Evolutionary conservation across 2,329 filamentous ascomycete genomes (phyloP), one percentile per base, ranked within the genome.

Genomic region (Fusarium cyanostomum): DNA sequence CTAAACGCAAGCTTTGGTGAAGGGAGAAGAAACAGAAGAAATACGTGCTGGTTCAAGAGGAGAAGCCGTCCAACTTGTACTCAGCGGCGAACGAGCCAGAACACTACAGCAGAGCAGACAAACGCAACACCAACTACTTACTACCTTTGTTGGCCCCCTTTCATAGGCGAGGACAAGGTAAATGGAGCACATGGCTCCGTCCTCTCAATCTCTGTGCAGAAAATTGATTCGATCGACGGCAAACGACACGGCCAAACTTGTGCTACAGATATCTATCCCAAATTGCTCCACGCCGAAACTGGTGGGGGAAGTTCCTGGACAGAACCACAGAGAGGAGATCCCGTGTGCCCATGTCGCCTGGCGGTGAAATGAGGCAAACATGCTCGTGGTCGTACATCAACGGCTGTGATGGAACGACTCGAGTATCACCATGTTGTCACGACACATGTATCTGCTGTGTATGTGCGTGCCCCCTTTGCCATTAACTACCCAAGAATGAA

Each of bases 291-390:
- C 37, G 43, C 31, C 59, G 63, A 59, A 64, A 58, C 62, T 33
- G 16, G 37, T 21, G 42, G 46, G 56, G 60, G 37, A 59, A 53
- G 67, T 62, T 60, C 56, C 60, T 57, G 45, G 43, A 56, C 50
- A 38, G 52, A 48, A 31, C 27, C 56, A 66, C 63, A 64, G 38
- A 55, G 49, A 27, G 49, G 44, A 58, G 37, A 41, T 31, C 42
- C 42, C 48, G 51, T 60, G 58, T 60, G 44, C 33, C 41, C 44
- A 45, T 56, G 44, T 59, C 46, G 54, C 55, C 52, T 51, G 48
- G 41, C 34, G 26, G 63, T 61, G 63, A 68, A 65, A 71, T 70
- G 60, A 67, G 53, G 69, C 69, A 71, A 71, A 71, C 69, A 68
- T 59, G 27, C 31, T 56, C 46, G 37, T 10, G 39, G 69, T 71